These are phyloP conservation scores for Hemisphaericaspora xylanilytica DNA, from an alignment of 1,139 yeast species.

Conservation along the genomic window DNA sequence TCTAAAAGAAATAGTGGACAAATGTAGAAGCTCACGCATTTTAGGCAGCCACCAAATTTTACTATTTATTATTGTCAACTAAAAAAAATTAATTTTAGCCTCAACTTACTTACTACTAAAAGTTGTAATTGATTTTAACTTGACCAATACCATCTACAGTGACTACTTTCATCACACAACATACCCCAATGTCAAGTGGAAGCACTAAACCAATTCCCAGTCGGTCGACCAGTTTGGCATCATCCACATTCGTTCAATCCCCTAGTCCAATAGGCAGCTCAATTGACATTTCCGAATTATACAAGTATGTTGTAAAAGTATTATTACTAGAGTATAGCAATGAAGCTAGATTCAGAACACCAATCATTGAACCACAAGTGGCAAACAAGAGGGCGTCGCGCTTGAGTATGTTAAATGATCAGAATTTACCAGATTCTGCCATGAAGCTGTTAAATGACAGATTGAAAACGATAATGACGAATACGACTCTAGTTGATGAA, in stretches of 20 bases:
- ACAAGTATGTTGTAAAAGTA: constrained; percentile 46
- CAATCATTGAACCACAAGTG: constrained; percentile 20
- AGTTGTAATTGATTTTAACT: too few relatives aligned
- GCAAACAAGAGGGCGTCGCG: constrained; percentile 10
- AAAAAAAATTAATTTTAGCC: too few relatives aligned
- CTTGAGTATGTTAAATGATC: constrained; percentile 14
- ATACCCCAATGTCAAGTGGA: background rate
- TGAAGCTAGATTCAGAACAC: constrained; percentile 56
- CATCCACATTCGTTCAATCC: background rate
- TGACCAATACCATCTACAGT: too few relatives aligned
- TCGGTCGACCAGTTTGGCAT: constrained; percentile 7
- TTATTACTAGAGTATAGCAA: constrained; percentile 54
- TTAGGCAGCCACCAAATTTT: too few relatives aligned
- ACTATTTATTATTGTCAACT: too few relatives aligned
- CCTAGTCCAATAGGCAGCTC: constrained; percentile 4
- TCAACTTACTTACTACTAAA: too few relatives aligned
- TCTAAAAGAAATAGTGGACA: too few relatives aligned
- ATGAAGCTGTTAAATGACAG: constrained; percentile 46
- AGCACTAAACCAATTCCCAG: background rate
- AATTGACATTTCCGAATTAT: constrained; percentile 19
- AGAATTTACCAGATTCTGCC: constrained; percentile 47
- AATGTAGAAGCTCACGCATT: too few relatives aligned
- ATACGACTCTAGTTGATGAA: constrained; percentile 38
- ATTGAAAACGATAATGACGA: constrained; percentile 55
- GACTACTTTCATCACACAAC: constrained; percentile 2